phyloP scores from a whole-genome alignment of 192 early-diverging fungal species.

The Diversispora eburnea region DNA sequence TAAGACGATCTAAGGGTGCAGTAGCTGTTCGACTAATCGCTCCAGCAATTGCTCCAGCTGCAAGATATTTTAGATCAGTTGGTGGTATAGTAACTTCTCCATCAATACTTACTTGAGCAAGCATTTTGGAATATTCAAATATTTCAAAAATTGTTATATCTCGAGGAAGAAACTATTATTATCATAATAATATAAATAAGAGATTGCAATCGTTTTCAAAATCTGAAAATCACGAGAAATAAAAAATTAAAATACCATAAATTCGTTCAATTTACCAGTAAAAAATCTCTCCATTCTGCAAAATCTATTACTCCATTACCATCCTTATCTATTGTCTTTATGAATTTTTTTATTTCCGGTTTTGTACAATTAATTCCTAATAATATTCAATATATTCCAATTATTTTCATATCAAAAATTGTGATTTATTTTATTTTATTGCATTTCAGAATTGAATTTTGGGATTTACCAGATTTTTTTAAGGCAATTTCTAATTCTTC shows the following conservation, averaged over 20 bases:
- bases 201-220: too few relatives aligned
- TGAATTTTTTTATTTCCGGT: conserved; percentile 56
- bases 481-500: conserved; percentile 55
- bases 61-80: conserved; percentile 57
- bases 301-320: conserved; percentile 62
- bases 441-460: too few relatives aligned
- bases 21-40: conserved; percentile 65
- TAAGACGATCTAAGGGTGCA: conserved; percentile 73
- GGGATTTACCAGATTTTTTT: conserved; percentile 44
- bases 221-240: too few relatives aligned
- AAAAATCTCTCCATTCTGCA: conserved; percentile 64
- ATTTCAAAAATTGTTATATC: conserved; percentile 60
- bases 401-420: too few relatives aligned
- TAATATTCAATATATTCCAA: neutral
- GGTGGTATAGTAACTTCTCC: conserved; percentile 63
- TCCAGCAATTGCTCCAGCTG: conserved; percentile 69
- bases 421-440: too few relatives aligned
- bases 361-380: conserved; percentile 52
- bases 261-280: conserved; percentile 39
- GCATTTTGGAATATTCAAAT: conserved; percentile 56
- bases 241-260: too few relatives aligned
- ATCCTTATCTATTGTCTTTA: conserved; percentile 61
- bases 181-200: too few relatives aligned
- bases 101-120: conserved; percentile 62
- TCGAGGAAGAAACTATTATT: conserved; percentile 52